Conservation (phyloP, 805 yeast genomes). For the Myxozyma monticola region DNA sequence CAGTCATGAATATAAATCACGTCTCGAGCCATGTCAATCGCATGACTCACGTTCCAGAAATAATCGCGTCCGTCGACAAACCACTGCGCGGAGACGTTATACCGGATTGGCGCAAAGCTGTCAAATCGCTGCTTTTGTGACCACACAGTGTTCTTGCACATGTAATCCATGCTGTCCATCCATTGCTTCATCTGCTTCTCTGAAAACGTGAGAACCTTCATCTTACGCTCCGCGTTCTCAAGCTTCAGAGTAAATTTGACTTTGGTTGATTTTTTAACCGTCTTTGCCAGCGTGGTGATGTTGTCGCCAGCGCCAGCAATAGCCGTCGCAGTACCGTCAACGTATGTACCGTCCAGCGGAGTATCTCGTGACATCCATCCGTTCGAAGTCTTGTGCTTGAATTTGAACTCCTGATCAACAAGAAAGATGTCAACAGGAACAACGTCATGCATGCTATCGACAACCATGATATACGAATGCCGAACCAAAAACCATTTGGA, state of each 20-base stretch:
- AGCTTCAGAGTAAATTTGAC: conserved; percentile 40
- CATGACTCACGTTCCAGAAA: conserved; percentile 93
- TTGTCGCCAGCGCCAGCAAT: too few relatives aligned
- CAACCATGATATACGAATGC: conserved; percentile 80
- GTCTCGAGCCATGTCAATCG: conserved; percentile 89
- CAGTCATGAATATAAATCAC: conserved; percentile 94
- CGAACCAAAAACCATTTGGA: conserved; percentile 90
- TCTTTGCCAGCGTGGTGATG: conserved; percentile 1
- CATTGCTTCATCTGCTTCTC: conserved; percentile 66
- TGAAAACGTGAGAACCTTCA: conserved; percentile 69
- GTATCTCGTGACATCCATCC: conserved; percentile 2
- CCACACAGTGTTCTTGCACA: conserved; percentile 74
- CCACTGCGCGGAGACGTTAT: conserved; percentile 89
- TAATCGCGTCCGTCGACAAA: conserved; percentile 96
- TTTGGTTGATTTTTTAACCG: conserved; percentile 29
- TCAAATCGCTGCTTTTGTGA: conserved; percentile 70
- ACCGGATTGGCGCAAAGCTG: conserved; percentile 89
- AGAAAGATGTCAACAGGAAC: conserved; percentile 88
- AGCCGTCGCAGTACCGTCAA: background rate
- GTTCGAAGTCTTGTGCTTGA: conserved; percentile 41
- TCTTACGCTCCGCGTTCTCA: conserved; percentile 74
- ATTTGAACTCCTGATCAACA: conserved; percentile 73
- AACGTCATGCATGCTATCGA: conserved; percentile 81
- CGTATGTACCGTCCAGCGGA: conserved; percentile 6
- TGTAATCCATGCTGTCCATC: conserved; percentile 69